Conservation (phyloP, 768 basidiomycete genomes). For the Rubroboletus pulcherrimus region DNA sequence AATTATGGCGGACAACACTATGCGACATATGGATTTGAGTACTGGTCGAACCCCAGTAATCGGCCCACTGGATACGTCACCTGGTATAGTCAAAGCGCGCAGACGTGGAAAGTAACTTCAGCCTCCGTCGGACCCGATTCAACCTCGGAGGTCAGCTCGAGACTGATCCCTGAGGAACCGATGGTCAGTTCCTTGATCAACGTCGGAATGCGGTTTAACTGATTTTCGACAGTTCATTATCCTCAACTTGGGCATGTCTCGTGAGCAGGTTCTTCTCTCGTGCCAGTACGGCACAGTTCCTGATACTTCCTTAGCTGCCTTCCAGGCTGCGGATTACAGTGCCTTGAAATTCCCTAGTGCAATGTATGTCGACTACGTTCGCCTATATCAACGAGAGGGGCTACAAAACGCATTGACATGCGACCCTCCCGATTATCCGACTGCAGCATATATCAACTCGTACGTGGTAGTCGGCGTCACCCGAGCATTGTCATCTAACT, state of each 20-base stretch:
- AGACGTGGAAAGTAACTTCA: slow-evolving; percentile 71
- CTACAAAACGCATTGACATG: slow-evolving; percentile 70
- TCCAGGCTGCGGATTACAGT: slow-evolving; percentile 69
- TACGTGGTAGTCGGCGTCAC: slow-evolving; percentile 27
- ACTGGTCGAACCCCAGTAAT: slow-evolving; percentile 68
- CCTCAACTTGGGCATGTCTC: slow-evolving; percentile 80
- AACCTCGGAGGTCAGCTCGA: slow-evolving; percentile 50
- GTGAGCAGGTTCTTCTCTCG: slow-evolving; percentile 28
- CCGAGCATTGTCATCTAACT: slow-evolving; percentile 4
- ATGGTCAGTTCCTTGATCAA: slow-evolving; percentile 56
- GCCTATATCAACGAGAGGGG: slow-evolving; percentile 79
- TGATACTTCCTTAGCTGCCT: slow-evolving; percentile 43
- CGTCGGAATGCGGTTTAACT: background rate
- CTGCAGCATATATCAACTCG: slow-evolving; percentile 72
- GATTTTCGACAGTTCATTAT: slow-evolving; percentile 61
- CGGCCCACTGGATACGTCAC: slow-evolving; percentile 74
- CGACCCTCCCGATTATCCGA: slow-evolving; percentile 74
- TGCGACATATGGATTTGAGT: slow-evolving; percentile 72
- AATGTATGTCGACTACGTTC: slow-evolving; percentile 88
- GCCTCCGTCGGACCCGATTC: slow-evolving; percentile 66
- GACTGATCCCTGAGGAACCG: slow-evolving; percentile 85
- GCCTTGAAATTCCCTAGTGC: slow-evolving; percentile 72
- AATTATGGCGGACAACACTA: slow-evolving; percentile 57
- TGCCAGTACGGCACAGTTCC: background rate
- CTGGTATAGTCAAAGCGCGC: slow-evolving; percentile 67